These are phyloP conservation scores for Solanum lignicaule DNA, from an alignment of 257 asterid species.

Conservation along the genomic window DNA sequence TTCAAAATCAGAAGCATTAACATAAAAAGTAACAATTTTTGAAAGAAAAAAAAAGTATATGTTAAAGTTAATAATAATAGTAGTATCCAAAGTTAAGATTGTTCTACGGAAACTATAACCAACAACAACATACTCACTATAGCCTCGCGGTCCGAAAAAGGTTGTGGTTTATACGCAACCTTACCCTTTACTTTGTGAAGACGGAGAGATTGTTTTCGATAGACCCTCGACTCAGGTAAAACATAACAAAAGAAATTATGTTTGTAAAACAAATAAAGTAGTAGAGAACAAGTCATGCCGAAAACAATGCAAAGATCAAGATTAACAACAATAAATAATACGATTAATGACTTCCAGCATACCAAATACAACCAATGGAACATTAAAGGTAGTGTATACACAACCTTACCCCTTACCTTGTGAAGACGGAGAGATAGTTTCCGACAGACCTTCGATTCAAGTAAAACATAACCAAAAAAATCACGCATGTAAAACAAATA, in stretches of 20 bases:
- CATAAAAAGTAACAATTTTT: background rate
- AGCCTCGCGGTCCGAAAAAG: background rate
- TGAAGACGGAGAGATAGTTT: background rate
- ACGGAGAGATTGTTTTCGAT: too few species aligned
- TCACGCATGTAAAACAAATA: background rate
- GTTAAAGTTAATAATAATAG: background rate
- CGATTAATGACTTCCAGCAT: background rate
- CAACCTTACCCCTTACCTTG: background rate
- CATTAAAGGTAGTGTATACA: background rate
- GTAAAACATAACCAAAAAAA: background rate
- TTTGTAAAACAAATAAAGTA: background rate
- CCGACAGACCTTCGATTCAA: background rate
- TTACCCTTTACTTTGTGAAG: too few species aligned
- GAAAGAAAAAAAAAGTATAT: background rate
- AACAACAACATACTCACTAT: background rate
- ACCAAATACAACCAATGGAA: background rate
- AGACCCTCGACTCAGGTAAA: background rate
- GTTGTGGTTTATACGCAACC: background rate
- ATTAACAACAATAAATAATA: too few species aligned
- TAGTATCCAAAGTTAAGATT: background rate
- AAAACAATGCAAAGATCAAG: background rate
- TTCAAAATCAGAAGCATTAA: background rate
- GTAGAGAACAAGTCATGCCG: background rate
- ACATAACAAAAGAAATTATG: background rate
- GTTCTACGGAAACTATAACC: background rate